Base-by-base conservation (phyloP, 768 basidiomycete genomes). In the Neoboletus subvelutipes region DNA sequence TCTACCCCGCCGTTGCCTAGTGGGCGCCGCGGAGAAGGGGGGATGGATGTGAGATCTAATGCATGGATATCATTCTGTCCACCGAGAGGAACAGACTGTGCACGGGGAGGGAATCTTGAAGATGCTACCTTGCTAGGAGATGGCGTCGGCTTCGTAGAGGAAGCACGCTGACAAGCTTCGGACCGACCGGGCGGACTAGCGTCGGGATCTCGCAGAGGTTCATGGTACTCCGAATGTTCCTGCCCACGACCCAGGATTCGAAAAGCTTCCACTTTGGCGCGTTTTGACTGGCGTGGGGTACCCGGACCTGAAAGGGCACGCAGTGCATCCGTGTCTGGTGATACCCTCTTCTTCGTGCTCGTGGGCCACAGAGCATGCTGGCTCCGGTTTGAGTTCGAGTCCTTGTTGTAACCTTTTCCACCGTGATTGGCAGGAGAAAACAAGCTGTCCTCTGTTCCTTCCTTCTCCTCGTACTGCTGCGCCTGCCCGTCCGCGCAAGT, bases 371-470 rank as follows among this genome's bases (percentile, higher is more conserved):
- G 52, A 1, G 48, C 26, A 29, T 40, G 37, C 26, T 37, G 64
- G 43, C 8, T 39, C 43, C 31, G 36, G 24, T 13, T 33, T 10
- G 53, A 41, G 34, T 46, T 36, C 20, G 36, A 31, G 37, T 51
- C 45, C 31, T 41, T 43, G 33, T 20, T 29, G 12, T 17, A n/a
- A 33, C 26, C 22, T 42, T 37, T 26, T 40, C 52, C 29, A 26
- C 18, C 22, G 26, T 51, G 29, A 22, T 33, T 59, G 37, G 52
- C 42, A 39, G 54, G 58, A 36, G 57, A 58, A 28, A 82, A 68
- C 31, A 80, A 68, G 31, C 79, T 69, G 62, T 82, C 81, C 17
- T 45, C 50, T 31, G 77, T 76, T 5, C 69, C 70, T 8, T 57
- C 61, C 41, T 63, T 60, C 20, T 50, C 46, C 46, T 31, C 50